Evolutionary conservation across 1,284 basidiomycete genomes (phyloP), one percentile per base, ranked within the genome.

Genomic region (Puccinia hordei): DNA sequence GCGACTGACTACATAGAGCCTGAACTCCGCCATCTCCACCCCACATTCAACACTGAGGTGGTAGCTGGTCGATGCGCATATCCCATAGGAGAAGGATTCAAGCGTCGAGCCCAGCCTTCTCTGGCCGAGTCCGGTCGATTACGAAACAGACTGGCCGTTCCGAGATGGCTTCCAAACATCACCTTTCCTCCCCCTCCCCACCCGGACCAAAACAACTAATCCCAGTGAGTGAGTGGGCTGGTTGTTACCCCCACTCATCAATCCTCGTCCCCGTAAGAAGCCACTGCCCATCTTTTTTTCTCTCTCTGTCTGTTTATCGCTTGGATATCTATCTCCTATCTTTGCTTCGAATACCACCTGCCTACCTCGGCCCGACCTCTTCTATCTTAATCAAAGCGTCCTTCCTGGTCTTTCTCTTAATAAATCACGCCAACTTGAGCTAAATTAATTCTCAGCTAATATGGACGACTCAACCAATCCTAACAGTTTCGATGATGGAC

Each of bases 121-220:
- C 41, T 66, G n/a, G 2, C 38, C 19, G n/a, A 38, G 63, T 10
- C 30, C 38, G 35, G 63, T 24, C 22, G 63, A 46, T 66, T 66
- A 38, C 41, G 63, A 66, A 44, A 46, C 63, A 5, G 41, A 66
- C 63, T 66, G 63, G 63, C 63, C 63, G 38, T 15, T 44, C 41
- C 38, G 38, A 46, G 63, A 41, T 38, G 35, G 61, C 61, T 65
- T 22, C 41, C 61, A 41, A 41, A 65, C 35, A 41, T 17, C 35
- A 30, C 61, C 33, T n/a, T n/a, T n/a, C n/a, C n/a, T n/a, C n/a
- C 30, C 61, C 35, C 22, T 2, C 63, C n/a, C 12, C 41, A 3
- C n/a, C 53, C 53, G 53, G 53, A 12, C n/a, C 53, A 55, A 66
- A 66, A 24, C n/a, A 55, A 24, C 9, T 3, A 55, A 33, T n/a